Conservation (phyloP, 2,329 filamentous ascomycete species). For the Sclerotinia nivalis region DNA sequence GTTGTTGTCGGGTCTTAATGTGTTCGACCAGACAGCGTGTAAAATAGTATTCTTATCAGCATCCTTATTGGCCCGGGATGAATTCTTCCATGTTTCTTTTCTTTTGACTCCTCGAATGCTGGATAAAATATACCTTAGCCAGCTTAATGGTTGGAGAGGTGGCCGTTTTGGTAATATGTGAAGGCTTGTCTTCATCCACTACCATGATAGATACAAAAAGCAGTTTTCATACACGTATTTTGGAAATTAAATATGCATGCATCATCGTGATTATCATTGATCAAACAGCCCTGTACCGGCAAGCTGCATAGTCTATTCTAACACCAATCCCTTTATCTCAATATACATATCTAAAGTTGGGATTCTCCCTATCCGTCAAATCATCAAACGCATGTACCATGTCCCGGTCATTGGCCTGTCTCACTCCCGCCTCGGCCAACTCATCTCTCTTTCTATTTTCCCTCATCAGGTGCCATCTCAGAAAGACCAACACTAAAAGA, state of each 20-base stretch:
- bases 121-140: slow-evolving; percentile 16
- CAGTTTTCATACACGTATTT: neutral
- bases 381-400: slow-evolving; percentile 40
- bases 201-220: slow-evolving; percentile 3
- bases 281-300: neutral
- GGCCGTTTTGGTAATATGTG: neutral
- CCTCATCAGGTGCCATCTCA: slow-evolving; percentile 17
- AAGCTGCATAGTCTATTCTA: neutral
- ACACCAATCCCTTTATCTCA: neutral
- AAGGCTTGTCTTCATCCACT: neutral
- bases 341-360: slow-evolving; percentile 34
- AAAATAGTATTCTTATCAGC: slow-evolving; percentile 16
- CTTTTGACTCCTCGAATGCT: slow-evolving; percentile 10
- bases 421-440: slow-evolving; percentile 11
- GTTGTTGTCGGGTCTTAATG: slow-evolving; percentile 7
- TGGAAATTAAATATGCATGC: neutral
- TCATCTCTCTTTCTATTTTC: slow-evolving; percentile 24
- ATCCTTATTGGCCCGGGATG: neutral
- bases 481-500: slow-evolving; percentile 25
- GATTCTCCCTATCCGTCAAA: slow-evolving; percentile 38
- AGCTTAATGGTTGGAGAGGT: slow-evolving; percentile 10
- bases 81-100: slow-evolving; percentile 10
- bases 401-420: slow-evolving; percentile 25
- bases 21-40: slow-evolving; percentile 1
- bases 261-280: slow-evolving; percentile 3